Evolutionary conservation across 352 stramenopile species (phyloP).

Genomic region (Plasmopara muralis): DNA sequence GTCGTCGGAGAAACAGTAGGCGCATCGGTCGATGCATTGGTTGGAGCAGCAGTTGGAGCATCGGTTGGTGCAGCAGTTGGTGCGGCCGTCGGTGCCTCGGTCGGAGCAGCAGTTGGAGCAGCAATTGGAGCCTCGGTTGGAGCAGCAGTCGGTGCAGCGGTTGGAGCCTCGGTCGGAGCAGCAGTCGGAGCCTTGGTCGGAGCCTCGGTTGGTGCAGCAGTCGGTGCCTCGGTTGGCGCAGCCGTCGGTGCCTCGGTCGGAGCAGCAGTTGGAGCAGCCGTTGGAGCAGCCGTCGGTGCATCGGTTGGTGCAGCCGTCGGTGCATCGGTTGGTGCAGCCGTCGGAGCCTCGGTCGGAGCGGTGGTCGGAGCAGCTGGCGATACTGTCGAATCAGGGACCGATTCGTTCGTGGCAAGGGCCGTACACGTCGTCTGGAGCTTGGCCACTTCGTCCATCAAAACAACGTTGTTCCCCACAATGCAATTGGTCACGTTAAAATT

Average conservation of each 20-base stretch:
- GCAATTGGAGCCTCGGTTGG: neutral
- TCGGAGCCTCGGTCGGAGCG: constrained; percentile 3
- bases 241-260: constrained; percentile 5
- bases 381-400: neutral
- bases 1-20: too few species aligned
- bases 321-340: constrained; percentile 2
- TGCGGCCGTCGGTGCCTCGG: neutral
- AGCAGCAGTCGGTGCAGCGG: neutral
- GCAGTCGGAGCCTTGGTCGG: constrained; percentile 2
- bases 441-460: constrained; percentile 41
- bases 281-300: neutral
- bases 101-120: neutral
- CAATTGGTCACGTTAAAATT: constrained; percentile 52
- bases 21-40: neutral
- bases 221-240: neutral
- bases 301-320: neutral
- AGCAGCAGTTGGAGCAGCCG: neutral
- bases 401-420: constrained; percentile 13
- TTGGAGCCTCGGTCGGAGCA: neutral
- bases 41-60: neutral
- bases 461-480: constrained; percentile 42
- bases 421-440: constrained; percentile 37
- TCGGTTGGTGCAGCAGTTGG: neutral
- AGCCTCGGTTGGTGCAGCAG: constrained; percentile 9
- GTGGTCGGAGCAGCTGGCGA: neutral